Evolutionary conservation across 805 yeast species (phyloP).

Genomic region (Blastobotrys mokoenaii): DNA sequence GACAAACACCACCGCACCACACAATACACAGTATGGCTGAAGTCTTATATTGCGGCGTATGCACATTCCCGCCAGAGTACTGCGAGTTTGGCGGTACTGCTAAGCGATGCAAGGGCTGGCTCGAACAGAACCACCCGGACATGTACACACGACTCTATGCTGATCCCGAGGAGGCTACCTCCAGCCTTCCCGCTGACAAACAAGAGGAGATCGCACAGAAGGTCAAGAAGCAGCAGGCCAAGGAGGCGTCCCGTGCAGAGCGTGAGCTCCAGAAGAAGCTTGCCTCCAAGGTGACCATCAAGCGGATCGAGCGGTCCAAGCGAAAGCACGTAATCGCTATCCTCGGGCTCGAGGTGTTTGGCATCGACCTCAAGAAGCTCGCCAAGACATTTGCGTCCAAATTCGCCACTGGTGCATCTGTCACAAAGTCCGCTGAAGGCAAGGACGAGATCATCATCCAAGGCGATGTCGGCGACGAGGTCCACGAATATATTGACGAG

Average conservation of each 20-base stretch:
- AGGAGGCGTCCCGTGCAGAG: conserved; percentile 60
- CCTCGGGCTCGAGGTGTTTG: conserved; percentile 81
- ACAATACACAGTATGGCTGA: neutral
- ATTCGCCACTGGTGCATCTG: conserved; percentile 94
- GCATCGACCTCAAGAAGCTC: conserved; percentile 79
- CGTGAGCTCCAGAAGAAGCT: conserved; percentile 72
- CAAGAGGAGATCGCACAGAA: conserved; percentile 79
- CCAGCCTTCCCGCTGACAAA: conserved; percentile 56
- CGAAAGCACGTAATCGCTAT: conserved; percentile 82
- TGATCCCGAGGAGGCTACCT: conserved; percentile 37
- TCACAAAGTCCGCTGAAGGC: conserved; percentile 81
- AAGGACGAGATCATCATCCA: conserved; percentile 87
- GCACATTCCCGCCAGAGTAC: conserved; percentile 81
- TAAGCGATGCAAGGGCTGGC: conserved; percentile 80
- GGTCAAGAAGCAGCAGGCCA: conserved; percentile 73
- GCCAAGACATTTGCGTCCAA: conserved; percentile 89
- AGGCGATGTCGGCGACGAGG: conserved; percentile 92
- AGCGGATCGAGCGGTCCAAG: conserved; percentile 83
- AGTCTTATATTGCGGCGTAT: conserved; percentile 66
- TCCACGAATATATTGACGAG: conserved; percentile 63
- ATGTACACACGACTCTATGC: conserved; percentile 54
- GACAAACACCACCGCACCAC: neutral
- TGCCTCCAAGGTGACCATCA: conserved; percentile 72
- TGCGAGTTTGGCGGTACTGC: conserved; percentile 84
- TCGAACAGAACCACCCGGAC: conserved; percentile 49